A percentile compares a stretch with the other conserved stretches of the same genome.
phyloP scores from a whole-genome alignment of 2,329 filamentous ascomycete species.

The Pseudocercospora pini-densiflorae region DNA sequence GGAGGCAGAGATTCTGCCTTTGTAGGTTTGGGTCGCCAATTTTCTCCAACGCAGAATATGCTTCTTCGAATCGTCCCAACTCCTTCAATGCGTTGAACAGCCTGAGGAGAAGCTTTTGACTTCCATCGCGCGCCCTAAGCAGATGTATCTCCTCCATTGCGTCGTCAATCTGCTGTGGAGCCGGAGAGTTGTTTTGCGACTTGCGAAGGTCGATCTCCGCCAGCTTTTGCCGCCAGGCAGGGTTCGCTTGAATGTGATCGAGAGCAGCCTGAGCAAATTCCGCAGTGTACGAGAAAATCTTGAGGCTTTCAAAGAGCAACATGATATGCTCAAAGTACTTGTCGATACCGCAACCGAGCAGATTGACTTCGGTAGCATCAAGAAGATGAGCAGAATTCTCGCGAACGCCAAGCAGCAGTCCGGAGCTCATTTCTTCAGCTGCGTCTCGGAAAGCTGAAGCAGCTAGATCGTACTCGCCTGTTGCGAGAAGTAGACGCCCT shows the following conservation, averaged over 20 bases:
- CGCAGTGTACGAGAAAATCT: constrained; percentile 77
- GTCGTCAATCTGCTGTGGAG: constrained; percentile 32
- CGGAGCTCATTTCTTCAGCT: constrained; percentile 43
- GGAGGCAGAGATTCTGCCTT: constrained; percentile 69
- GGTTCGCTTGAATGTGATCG: constrained; percentile 27
- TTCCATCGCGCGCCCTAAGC: constrained; percentile 45
- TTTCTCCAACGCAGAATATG: constrained; percentile 76
- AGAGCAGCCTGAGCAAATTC: constrained; percentile 70
- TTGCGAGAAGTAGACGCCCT: constrained; percentile 75
- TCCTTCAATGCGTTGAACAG: constrained; percentile 82
- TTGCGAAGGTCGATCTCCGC: constrained; percentile 35
- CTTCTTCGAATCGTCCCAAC: constrained; percentile 78
- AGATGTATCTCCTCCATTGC: constrained; percentile 41
- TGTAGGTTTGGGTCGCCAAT: constrained; percentile 72
- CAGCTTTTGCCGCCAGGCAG: constrained; percentile 27
- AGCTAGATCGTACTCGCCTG: constrained; percentile 74
- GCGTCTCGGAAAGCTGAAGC: constrained; percentile 79
- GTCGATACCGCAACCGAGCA: constrained; percentile 73
- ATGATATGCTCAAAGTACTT: constrained; percentile 88
- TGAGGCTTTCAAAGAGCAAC: constrained; percentile 76
- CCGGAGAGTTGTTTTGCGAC: constrained; percentile 36
- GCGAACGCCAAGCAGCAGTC: constrained; percentile 10
- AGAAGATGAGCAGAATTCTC: constrained; percentile 59
- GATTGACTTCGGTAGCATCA: constrained; percentile 71
- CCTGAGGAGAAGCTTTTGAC: constrained; percentile 76